Conservation (phyloP, 2,329 filamentous ascomycete species). For the Remersonia thermophila region DNA sequence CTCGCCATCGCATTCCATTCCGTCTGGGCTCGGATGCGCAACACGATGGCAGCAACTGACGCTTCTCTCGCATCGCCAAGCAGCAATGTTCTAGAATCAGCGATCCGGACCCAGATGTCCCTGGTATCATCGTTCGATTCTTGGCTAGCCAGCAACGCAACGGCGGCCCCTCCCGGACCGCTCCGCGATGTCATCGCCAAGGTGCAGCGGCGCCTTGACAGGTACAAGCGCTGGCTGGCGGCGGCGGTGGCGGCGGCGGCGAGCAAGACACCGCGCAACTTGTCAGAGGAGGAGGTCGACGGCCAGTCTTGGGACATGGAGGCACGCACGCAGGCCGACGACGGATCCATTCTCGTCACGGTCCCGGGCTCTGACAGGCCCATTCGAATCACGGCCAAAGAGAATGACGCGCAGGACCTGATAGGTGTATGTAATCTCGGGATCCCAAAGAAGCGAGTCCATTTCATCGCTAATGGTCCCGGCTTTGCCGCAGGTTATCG, state of each 20-base stretch:
- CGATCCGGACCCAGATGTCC: conserved; percentile 3
- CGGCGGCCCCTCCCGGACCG: not conserved
- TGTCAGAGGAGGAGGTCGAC: not conserved
- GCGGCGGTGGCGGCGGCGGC: not conserved
- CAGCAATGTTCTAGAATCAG: not conserved
- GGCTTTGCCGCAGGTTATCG: no score
- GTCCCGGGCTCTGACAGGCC: not conserved
- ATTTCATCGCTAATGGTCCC: no score
- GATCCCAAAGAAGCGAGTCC: no score
- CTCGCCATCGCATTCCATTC: no score
- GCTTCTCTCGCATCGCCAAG: not conserved
- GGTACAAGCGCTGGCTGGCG: conserved; percentile 5
- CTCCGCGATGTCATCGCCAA: conserved; percentile 2
- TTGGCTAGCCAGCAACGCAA: no score
- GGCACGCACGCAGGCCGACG: not conserved
- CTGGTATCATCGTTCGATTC: conserved; percentile 6
- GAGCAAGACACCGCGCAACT: not conserved
- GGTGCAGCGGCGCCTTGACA: not conserved
- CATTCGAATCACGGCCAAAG: conserved; percentile 4
- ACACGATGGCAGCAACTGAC: no score
- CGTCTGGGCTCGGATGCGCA: no score
- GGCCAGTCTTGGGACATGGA: conserved; percentile 2
- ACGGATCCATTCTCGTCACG: conserved; percentile 1
- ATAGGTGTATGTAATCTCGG: conserved; percentile 8
- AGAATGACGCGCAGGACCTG: conserved; percentile 3